A percentile compares a stretch with the other conserved stretches of the same genome.
These are phyloP conservation scores for Coemansia interrupta DNA, from an alignment of 192 early-diverging fungal species.

Conservation along the genomic window DNA sequence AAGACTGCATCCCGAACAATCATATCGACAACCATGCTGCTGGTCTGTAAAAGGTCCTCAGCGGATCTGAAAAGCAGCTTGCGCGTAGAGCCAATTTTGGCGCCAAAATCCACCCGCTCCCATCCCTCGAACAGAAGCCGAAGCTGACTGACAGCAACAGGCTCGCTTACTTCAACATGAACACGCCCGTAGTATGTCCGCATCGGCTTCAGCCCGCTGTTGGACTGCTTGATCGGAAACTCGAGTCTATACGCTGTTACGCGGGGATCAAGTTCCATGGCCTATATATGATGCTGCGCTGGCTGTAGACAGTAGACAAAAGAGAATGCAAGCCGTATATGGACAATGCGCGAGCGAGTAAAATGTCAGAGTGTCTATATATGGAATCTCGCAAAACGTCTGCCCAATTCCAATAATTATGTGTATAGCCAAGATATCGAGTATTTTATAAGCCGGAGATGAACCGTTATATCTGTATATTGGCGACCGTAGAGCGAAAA, in stretches of 20 bases:
- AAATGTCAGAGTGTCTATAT: too few relatives aligned
- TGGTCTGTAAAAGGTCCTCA: constrained; percentile 34
- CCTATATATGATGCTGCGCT: neutral
- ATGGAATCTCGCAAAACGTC: too few relatives aligned
- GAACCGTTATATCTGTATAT: too few relatives aligned
- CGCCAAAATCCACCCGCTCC: constrained; percentile 49
- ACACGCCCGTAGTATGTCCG: constrained; percentile 46
- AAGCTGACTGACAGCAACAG: constrained; percentile 36
- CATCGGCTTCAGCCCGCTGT: constrained; percentile 41
- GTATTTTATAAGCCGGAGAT: too few relatives aligned
- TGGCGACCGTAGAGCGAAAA: too few relatives aligned
- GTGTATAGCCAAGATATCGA: too few relatives aligned
- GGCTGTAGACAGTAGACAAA: too few relatives aligned
- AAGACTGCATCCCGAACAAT: constrained; percentile 24
- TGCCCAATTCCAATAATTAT: too few relatives aligned
- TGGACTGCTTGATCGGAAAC: constrained; percentile 34
- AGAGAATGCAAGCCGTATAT: too few relatives aligned
- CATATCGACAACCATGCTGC: constrained; percentile 22
- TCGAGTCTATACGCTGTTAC: constrained; percentile 36
- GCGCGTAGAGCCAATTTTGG: constrained; percentile 35
- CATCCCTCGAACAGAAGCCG: constrained; percentile 47
- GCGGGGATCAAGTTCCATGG: constrained; percentile 28
- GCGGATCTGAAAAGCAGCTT: constrained; percentile 30
- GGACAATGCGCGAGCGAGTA: too few relatives aligned
- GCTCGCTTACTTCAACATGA: constrained; percentile 26